Base-by-base conservation (phyloP, 2,329 filamentous ascomycete species). In the Aureobasidium mangrovei region DNA sequence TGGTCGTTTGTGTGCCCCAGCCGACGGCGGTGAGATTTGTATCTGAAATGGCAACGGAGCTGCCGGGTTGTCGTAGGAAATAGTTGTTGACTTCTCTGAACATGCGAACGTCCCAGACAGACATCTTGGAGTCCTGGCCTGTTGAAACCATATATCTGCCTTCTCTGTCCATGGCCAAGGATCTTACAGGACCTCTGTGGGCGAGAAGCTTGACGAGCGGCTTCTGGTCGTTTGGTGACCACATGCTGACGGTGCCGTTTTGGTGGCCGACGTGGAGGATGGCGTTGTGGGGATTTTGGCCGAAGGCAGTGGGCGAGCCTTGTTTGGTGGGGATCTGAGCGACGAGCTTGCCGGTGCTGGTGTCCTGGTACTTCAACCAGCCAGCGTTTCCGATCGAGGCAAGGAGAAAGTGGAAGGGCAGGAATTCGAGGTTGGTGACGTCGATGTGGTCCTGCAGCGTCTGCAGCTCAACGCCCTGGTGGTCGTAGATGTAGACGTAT, bases 91-190 rank as follows among this genome's bases (percentile, higher is more conserved):
- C 85, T 65, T 95, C 89, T 62, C 86, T 89, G 75, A 94, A 93
- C 80, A 89, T 95, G 41, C 91, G 83, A 59, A 97, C 85, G 67
- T 97, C 91, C 90, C 91, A 96, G 9, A 95, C 84, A n/a, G 86
- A 83, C 86, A 95, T 94, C 66, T 86, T 88, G 60, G 83, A 77
- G 67, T 96, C 91, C 67, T 95, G 89, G 1, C 91, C 91, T 0
- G 88, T 85, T 3, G 90, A 89, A 8, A 95, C 89, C 91, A 97
- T 96, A 73, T 96, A 98, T 55, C 86, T 82, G 26, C 93, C 93
- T 67, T 91, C 87, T 57, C 91, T 81, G 66, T 98, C 91, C 40
- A 97, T 78, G 2, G 88, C 88, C 46, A 96, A 69, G 8, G 87
- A 84, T 54, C 91, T 83, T 3, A 98, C 90, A 0, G 93, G 93